Evolutionary conservation across 2,329 filamentous ascomycete genomes (phyloP), one percentile per base, ranked within the genome.

Genomic region (Neopestalotiopsis rosae): DNA sequence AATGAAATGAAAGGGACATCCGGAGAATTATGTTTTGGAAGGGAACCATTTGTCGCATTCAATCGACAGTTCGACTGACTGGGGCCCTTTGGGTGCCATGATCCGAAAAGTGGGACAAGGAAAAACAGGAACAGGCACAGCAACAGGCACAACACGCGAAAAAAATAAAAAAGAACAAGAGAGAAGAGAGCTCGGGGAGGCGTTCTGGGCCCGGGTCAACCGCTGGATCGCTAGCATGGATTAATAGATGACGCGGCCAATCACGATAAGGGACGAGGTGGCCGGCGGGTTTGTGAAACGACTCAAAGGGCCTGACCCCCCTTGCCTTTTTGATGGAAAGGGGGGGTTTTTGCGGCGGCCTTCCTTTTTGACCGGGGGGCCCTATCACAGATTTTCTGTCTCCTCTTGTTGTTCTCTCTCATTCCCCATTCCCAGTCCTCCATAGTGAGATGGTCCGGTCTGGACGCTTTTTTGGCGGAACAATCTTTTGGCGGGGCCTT

Each of bases 211-310:
- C 65, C 63, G 56, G 38, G 30, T 45, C 65, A 61, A 61, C 65
- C 52, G 56, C 65, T 67, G 56, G 38, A 24, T 40, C 49, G 64
- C 45, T 58, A 40, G 52, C 64, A 58, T 56, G 64, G 64, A 24
- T 58, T 65, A 4, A 34, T 66, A 66, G 42, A 38, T 56, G 56
- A 38, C 56, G 38, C 34, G 34, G 56, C 65, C 56, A 67, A 67
- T 67, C 52, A 61, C 7, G 20, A 24, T 17, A 32, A 28, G 32
- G 13, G 12, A 32, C 65, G 30, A 14, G 13, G 14, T 20, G 30
- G 52, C 65, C 24, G 56, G 65, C 65, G 49, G 34, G 24, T 34
- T 59, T 28, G 56, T 67, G 65, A 67, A 67, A 67, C 65, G 52
- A 56, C 20, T 52, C 17, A 52, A 9, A 17, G 20, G 45, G 45